Base-by-base conservation (phyloP, 2,329 filamentous ascomycete species). In the Didymellaceae sp. region DNA sequence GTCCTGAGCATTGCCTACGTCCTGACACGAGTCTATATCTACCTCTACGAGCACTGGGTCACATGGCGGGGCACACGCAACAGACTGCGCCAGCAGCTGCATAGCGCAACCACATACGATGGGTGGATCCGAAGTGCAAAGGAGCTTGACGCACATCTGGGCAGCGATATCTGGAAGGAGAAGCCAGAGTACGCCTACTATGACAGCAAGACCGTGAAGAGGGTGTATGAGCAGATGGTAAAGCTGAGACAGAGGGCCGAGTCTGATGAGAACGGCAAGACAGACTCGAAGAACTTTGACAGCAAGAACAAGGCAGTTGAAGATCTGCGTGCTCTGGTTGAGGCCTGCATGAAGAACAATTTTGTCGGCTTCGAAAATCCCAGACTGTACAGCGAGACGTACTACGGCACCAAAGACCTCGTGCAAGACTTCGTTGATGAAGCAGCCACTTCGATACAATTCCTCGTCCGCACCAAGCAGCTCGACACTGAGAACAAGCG, bases 321-420 rank as follows among this genome's bases (percentile, higher is more conserved):
- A 56, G 90, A 94, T 45, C 79, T 99, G 45, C 87, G 86, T 55
- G 82, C 82, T 1, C 75, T 97, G 52, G 78, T 95, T 16, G 91
- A 96, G 76, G 90, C 90, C 11, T 97, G 92, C 70, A 88, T 97
- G 63, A 99, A 97, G 81, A 96, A 92, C 74, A 97, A 99, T 69
- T 99, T 97, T 74, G 91, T 90, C 14, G 94, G 94, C 0, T 87
- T 96, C 11, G 94, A 99, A 73, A 97, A 96, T 65, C 86, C 93
- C 8, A 84, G 91, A 45, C 77, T 99, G n/a, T 99, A 99, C 72
- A 96, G 90, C 65, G 92, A 97, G 76, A 96, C 93, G 3, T 99
- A 99, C 70, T 96, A 91, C 63, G 94, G 94, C 24, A 97, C 94
- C n/a, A 99, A 99, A 74, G 85, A 94, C 54, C 75, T 97, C 58